phyloP scores from a whole-genome alignment of 352 stramenopile species.

The Phytopythium helicoides region DNA sequence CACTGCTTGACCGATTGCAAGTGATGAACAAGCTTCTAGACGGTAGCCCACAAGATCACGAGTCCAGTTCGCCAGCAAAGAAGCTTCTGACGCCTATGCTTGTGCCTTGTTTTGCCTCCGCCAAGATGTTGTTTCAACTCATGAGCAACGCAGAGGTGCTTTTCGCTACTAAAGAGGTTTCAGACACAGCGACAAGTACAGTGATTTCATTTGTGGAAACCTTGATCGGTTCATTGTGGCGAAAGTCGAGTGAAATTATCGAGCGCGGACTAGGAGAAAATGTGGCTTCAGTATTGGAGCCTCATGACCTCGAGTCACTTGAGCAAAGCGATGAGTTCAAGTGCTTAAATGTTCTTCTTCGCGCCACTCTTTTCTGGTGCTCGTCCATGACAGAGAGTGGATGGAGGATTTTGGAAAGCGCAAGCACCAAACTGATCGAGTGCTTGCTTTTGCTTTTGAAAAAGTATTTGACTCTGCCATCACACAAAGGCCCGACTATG shows the following conservation, averaged over 20 bases:
- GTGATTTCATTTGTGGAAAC: constrained; percentile 50
- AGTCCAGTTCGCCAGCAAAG: constrained; percentile 35
- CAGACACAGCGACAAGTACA: constrained; percentile 17
- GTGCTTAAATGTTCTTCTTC: constrained; percentile 76
- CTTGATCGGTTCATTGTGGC: constrained; percentile 55
- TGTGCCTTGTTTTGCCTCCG: constrained; percentile 75
- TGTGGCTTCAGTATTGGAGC: background rate
- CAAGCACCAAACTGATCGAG: constrained; percentile 50
- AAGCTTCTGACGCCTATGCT: constrained; percentile 80
- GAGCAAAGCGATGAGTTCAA: constrained; percentile 67
- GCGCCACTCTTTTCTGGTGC: constrained; percentile 75
- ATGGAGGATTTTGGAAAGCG: constrained; percentile 57
- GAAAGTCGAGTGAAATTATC: constrained; percentile 20
- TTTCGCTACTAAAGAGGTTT: constrained; percentile 15
- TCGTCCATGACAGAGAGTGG: constrained; percentile 37
- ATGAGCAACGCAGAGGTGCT: constrained; percentile 48
- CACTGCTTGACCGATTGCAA: constrained; percentile 67
- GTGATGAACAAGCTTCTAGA: constrained; percentile 81
- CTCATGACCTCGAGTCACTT: constrained; percentile 39
- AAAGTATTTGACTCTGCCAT: constrained; percentile 12
- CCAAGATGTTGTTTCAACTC: constrained; percentile 83
- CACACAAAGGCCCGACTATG: constrained; percentile 14
- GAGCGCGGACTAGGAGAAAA: constrained; percentile 7
- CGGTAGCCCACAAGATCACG: constrained; percentile 18
- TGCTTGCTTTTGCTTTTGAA: constrained; percentile 43